Percentiles rank a stretch among this genome's conserved stretches.
Conservation (phyloP, 352 stramenopile species). For the Globisporangium iwayamae region DNA sequence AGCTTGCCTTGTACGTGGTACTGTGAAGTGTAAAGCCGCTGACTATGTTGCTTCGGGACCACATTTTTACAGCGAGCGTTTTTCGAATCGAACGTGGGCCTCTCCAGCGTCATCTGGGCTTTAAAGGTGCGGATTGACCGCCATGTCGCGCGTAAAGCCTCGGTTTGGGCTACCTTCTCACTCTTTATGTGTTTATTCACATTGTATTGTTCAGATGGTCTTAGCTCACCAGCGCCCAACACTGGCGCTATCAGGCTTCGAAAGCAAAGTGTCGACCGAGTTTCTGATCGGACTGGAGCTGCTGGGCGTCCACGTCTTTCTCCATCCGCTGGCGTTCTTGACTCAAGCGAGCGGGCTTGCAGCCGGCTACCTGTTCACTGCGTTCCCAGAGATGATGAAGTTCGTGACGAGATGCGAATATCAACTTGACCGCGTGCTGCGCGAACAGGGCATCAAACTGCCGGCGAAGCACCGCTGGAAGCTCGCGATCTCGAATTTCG, state of each 20-base stretch:
- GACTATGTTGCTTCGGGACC: neutral
- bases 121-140: conserved; percentile 15
- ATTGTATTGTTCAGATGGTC: neutral
- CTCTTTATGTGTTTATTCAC: neutral
- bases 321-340: conserved; percentile 43
- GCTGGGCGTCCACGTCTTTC: conserved; percentile 36
- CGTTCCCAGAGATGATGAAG: conserved; percentile 12
- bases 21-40: neutral
- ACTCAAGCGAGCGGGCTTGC: conserved; percentile 49
- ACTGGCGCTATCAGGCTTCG: conserved; percentile 2
- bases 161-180: neutral
- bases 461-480: conserved; percentile 16
- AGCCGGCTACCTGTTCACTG: conserved; percentile 24
- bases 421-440: conserved; percentile 5
- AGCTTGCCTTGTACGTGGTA: neutral
- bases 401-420: conserved; percentile 5
- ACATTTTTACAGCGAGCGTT: conserved; percentile 11
- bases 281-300: conserved; percentile 51
- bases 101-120: conserved; percentile 22
- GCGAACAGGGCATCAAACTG: conserved; percentile 12
- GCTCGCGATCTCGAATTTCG: conserved; percentile 8
- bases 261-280: conserved; percentile 29
- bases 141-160: neutral
- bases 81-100: conserved; percentile 20
- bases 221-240: conserved; percentile 26